Evolutionary conservation across 768 basidiomycete species (phyloP), one percentile per base, ranked within the genome.

Genomic region (Tulasnella sp.): DNA sequence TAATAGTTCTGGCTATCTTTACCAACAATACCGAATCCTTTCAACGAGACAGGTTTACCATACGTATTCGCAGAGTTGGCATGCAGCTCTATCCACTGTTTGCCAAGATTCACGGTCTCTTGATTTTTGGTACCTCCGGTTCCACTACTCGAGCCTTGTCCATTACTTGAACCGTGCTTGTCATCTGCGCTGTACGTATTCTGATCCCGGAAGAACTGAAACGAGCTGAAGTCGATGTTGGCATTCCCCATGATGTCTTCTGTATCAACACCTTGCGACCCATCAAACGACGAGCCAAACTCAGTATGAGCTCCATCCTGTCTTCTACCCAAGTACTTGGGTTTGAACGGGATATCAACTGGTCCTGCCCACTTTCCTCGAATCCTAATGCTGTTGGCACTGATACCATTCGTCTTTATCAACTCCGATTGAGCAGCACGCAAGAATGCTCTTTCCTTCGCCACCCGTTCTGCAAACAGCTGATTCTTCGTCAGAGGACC

Each of bases 151-250:
- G 47, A 44, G 22, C 10, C 31, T 3, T 2, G 2, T 59, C 79
- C 76, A 25, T 62, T 58, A n/a, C n/a, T n/a, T n/a, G n/a, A n/a
- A n/a, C n/a, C n/a, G n/a, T n/a, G n/a, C n/a, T n/a, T n/a, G n/a
- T n/a, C n/a, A n/a, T n/a, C n/a, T 19, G 69, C 52, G 27, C 65
- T 72, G 57, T 80, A 81, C 32, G 63, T 60, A 54, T 75, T 70
- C 61, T 83, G 81, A 58, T 83, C 79, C n/a, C 81, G 80, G 71
- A 82, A 81, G 22, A 81, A 56, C 51, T 75, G 77, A 69, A 79
- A 79, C 15, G 75, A 68, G 28, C 70, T 65, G 57, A 79, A 80
- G 5, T 70, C 73, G 54, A 83, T 74, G 9, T 72, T 35, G 0
- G 75, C 75, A 51, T 78, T 77, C 46, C 63, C 74, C 48, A 70